Evolutionary conservation across 495 filamentous ascomycete species (phyloP).

Genomic region (Xylaria scruposa): DNA sequence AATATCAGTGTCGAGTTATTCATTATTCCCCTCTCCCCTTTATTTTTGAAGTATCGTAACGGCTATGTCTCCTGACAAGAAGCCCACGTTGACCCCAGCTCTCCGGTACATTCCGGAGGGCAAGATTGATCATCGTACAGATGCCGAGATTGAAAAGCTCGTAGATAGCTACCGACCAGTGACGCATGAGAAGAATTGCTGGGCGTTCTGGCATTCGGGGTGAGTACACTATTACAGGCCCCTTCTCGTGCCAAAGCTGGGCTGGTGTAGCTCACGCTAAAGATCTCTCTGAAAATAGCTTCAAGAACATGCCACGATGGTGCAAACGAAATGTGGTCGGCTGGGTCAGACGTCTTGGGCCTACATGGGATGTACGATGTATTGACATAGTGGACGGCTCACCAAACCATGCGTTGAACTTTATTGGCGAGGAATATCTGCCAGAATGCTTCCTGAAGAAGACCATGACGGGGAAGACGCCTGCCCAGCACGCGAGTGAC

Average conservation of each 20-base stretch:
- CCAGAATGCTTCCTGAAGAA: conserved; percentile 38
- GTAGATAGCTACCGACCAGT: conserved; percentile 14
- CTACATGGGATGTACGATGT: conserved; percentile 31
- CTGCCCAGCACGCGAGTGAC: conserved; percentile 40
- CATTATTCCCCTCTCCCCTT: background rate
- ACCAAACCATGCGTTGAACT: conserved; percentile 28
- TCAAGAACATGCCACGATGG: conserved; percentile 40
- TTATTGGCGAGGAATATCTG: conserved; percentile 31
- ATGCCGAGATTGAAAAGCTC: conserved; percentile 20
- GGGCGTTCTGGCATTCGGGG: conserved; percentile 24
- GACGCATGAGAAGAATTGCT: conserved; percentile 23
- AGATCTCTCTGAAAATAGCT: conserved; percentile 14
- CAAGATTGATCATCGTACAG: conserved; percentile 10
- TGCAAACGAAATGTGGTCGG: conserved; percentile 39
- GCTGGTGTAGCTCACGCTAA: conserved; percentile 1
- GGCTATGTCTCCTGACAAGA: conserved; percentile 5
- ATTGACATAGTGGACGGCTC: conserved; percentile 30
- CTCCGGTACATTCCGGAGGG: conserved; percentile 10
- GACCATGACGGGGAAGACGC: conserved; percentile 37
- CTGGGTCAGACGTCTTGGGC: conserved; percentile 33
- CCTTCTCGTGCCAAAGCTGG: background rate
- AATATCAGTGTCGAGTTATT: background rate
- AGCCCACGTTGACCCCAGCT: conserved; percentile 21
- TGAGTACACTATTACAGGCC: background rate
- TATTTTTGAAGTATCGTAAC: background rate